Percentiles rank a stretch among this genome's conserved stretches.
Evolutionary conservation across 83 land plant genomes (phyloP).

Genomic region (Picea abies): DNA sequence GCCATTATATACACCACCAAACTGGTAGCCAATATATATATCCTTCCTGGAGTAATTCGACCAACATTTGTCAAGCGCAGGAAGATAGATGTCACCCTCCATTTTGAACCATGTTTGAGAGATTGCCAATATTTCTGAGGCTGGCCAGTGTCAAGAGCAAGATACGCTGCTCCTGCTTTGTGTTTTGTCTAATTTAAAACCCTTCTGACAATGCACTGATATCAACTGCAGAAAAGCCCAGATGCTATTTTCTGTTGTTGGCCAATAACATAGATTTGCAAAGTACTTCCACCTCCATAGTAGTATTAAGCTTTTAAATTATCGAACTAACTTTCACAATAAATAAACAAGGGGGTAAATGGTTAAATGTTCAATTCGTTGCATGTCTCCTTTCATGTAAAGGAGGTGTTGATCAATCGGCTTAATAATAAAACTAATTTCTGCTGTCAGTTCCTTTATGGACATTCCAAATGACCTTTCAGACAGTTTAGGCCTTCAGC

Average conservation of each 20-base stretch:
- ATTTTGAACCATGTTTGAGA: not conserved
- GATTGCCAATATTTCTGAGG: slow-evolving; percentile 1
- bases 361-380: not conserved
- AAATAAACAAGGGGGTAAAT: slow-evolving; percentile 9
- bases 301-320: slow-evolving; percentile 13
- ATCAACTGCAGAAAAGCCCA: slow-evolving; percentile 18
- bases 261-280: not conserved
- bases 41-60: not conserved
- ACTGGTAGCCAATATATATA: slow-evolving; percentile 8
- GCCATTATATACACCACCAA: slow-evolving; percentile 12
- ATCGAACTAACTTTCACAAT: slow-evolving; percentile 9
- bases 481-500: slow-evolving; percentile 63
- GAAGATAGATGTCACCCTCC: not conserved
- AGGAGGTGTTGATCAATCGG: not conserved
- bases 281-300: slow-evolving; percentile 12
- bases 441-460: not conserved
- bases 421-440: slow-evolving; percentile 1
- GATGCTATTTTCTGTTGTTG: slow-evolving; percentile 11
- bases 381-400: slow-evolving; percentile 1
- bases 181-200: not conserved
- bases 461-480: slow-evolving; percentile 30
- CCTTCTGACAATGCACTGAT: slow-evolving; percentile 18
- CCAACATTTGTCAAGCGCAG: not conserved
- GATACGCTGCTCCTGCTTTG: not conserved
- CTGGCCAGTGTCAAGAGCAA: slow-evolving; percentile 8